Conservation (phyloP, 1,284 basidiomycete genomes). For the Pisolithus thermaeus region DNA sequence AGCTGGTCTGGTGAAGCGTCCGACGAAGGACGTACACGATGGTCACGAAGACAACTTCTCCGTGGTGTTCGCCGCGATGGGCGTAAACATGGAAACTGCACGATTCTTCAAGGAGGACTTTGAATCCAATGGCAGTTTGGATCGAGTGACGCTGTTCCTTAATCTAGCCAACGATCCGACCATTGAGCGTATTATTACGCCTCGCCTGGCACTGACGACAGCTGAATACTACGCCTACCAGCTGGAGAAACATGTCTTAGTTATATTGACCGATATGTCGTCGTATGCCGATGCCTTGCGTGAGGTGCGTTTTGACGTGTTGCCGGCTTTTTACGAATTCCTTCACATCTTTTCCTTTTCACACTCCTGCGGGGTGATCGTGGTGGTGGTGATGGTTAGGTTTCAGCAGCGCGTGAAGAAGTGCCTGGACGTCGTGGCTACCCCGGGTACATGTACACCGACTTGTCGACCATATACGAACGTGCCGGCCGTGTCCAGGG, state of each 20-base stretch:
- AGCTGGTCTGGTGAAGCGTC: conserved; percentile 93
- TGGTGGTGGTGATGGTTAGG: conserved; percentile 38
- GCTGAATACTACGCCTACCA: conserved; percentile 99
- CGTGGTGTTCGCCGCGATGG: conserved; percentile 99
- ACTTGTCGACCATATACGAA: conserved; percentile 98
- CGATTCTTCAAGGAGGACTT: conserved; percentile 99
- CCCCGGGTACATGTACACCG: conserved; percentile 99
- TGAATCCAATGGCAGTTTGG: conserved; percentile 96
- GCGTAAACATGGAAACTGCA: conserved; percentile 99
- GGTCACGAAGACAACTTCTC: conserved; percentile 99
- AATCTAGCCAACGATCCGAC: conserved; percentile 99
- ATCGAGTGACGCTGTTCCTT: conserved; percentile 97
- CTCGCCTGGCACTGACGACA: conserved; percentile 95
- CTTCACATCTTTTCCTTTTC: no score
- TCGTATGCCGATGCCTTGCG: conserved; percentile 97
- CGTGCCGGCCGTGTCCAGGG: conserved; percentile 98
- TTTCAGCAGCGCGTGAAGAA: conserved; percentile 98
- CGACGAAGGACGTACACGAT: conserved; percentile 96
- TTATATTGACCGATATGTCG: conserved; percentile 99
- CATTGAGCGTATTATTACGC: conserved; percentile 99
- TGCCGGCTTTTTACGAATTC: no score
- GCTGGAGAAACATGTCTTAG: conserved; percentile 98
- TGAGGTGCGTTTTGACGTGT: conserved; percentile 52
- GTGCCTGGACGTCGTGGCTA: conserved; percentile 99
- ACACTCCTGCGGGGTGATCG: neutral